These are phyloP conservation scores for Truncatella angustata DNA, from an alignment of 2,329 filamentous ascomycete genomes.

Conservation along the genomic window DNA sequence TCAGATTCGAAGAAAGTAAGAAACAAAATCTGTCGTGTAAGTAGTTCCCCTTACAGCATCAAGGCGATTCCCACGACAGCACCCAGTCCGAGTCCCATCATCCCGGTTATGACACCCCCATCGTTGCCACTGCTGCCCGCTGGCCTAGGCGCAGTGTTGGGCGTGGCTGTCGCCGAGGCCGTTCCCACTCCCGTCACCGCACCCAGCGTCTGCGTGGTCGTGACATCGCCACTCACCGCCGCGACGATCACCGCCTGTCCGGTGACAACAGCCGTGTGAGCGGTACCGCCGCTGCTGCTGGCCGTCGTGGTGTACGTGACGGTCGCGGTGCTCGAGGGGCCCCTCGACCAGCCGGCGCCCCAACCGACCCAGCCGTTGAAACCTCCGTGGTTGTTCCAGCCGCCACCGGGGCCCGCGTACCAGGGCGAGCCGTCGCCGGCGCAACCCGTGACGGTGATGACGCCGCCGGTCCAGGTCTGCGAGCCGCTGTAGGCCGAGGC, in stretches of 20 bases:
- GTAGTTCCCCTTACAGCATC: constrained; percentile 19
- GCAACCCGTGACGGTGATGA: constrained; percentile 41
- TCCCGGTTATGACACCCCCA: constrained; percentile 24
- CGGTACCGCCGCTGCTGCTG: constrained; percentile 15
- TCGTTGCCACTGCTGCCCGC: constrained; percentile 13
- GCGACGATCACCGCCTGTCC: constrained; percentile 26
- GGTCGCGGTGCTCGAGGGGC: constrained; percentile 31
- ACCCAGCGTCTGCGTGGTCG: constrained; percentile 26
- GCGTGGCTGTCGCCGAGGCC: constrained; percentile 9
- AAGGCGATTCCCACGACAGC: constrained; percentile 25
- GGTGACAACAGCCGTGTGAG: constrained; percentile 23
- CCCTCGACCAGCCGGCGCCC: constrained; percentile 39
- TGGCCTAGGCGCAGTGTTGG: background rate
- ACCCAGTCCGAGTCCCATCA: constrained; percentile 26
- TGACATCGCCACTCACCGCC: constrained; percentile 32
- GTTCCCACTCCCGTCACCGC: constrained; percentile 11
- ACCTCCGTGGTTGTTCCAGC: constrained; percentile 32
- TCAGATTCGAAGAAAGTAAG: too few species aligned
- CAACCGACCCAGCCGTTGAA: constrained; percentile 39
- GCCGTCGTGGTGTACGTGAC: constrained; percentile 32
- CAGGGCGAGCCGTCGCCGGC: constrained; percentile 38
- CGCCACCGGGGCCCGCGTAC: constrained; percentile 36
- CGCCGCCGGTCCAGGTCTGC: constrained; percentile 35
- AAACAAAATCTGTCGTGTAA: too few species aligned
- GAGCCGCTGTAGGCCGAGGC: constrained; percentile 28